These are phyloP conservation scores for Cordyceps farinosa DNA, from an alignment of 2,329 filamentous ascomycete genomes.

Conservation along the genomic window DNA sequence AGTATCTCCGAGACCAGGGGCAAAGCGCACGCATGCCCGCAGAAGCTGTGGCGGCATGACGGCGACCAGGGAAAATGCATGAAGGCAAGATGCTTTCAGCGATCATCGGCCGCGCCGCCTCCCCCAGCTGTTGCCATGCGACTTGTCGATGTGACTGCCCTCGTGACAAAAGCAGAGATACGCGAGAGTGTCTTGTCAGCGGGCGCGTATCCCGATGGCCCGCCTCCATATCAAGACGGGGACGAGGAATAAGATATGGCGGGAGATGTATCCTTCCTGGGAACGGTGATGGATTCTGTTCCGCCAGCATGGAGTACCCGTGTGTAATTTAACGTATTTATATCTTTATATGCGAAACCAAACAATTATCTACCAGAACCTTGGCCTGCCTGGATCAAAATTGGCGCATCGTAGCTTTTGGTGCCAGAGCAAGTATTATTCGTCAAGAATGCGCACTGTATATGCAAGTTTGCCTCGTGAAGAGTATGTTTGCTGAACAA, in stretches of 20 bases:
- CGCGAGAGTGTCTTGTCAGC: slow-evolving; percentile 13
- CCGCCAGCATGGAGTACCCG: no score
- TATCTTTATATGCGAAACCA: no score
- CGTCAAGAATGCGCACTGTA: no score
- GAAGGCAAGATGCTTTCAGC: slow-evolving; percentile 3
- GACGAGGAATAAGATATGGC: not conserved
- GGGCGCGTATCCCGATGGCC: not conserved
- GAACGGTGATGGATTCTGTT: no score
- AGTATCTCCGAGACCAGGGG: slow-evolving; percentile 4
- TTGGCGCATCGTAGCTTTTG: no score
- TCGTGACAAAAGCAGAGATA: slow-evolving; percentile 8
- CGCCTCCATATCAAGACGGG: slow-evolving; percentile 10
- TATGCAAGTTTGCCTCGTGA: no score
- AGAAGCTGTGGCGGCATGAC: slow-evolving; percentile 17
- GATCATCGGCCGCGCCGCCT: not conserved
- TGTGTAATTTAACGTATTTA: no score
- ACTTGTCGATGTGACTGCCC: slow-evolving; percentile 5
- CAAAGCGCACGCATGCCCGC: slow-evolving; percentile 7
- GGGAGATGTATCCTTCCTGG: no score
- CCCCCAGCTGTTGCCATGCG: not conserved
- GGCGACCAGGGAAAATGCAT: slow-evolving; percentile 7
- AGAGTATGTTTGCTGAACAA: no score
- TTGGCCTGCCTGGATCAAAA: no score
- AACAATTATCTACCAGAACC: no score
- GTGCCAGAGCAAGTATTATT: no score